A percentile compares a stretch with the other conserved stretches of the same genome.
Evolutionary conservation across 768 basidiomycete species (phyloP).

Genomic region (Collybiopsis luxurians): DNA sequence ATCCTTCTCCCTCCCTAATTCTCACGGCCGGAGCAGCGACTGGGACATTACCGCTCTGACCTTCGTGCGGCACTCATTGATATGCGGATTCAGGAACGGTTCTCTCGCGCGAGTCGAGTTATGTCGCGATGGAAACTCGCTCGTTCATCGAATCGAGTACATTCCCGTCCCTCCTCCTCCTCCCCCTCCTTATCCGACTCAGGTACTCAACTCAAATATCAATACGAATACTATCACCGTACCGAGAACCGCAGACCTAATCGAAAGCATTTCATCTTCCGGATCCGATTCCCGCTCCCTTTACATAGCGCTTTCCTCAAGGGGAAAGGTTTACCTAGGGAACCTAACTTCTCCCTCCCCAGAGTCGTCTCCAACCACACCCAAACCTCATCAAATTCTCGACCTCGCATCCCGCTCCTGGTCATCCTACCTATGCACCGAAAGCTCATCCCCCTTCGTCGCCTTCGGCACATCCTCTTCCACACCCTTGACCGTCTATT

Average conservation of each 20-base stretch:
- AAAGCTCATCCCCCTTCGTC: slow-evolving; percentile 54
- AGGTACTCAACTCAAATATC: no score
- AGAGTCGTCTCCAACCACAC: slow-evolving; percentile 9
- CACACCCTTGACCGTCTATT: slow-evolving; percentile 54
- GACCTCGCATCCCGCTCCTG: slow-evolving; percentile 57
- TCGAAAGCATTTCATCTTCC: slow-evolving; percentile 56
- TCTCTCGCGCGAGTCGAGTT: slow-evolving; percentile 42
- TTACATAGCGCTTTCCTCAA: slow-evolving; percentile 57
- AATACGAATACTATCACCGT: no score
- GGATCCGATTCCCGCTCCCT: slow-evolving; percentile 19
- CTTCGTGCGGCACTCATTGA: slow-evolving; percentile 45
- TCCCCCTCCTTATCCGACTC: no score
- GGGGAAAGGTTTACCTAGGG: slow-evolving; percentile 45
- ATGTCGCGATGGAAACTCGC: slow-evolving; percentile 17
- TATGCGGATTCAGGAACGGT: slow-evolving; percentile 62
- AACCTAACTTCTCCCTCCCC: slow-evolving; percentile 14
- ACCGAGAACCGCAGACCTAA: slow-evolving; percentile 32
- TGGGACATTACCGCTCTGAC: slow-evolving; percentile 56
- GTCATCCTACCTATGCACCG: slow-evolving; percentile 54
- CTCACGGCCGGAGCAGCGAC: slow-evolving; percentile 22
- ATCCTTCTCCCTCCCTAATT: slow-evolving; percentile 33
- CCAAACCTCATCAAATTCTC: slow-evolving; percentile 26
- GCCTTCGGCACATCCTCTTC: slow-evolving; percentile 66
- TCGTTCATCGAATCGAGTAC: slow-evolving; percentile 18
- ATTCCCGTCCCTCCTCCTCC: no score